These are phyloP conservation scores for Naganishia friedmannii DNA, from an alignment of 768 basidiomycete genomes.

Conservation along the genomic window DNA sequence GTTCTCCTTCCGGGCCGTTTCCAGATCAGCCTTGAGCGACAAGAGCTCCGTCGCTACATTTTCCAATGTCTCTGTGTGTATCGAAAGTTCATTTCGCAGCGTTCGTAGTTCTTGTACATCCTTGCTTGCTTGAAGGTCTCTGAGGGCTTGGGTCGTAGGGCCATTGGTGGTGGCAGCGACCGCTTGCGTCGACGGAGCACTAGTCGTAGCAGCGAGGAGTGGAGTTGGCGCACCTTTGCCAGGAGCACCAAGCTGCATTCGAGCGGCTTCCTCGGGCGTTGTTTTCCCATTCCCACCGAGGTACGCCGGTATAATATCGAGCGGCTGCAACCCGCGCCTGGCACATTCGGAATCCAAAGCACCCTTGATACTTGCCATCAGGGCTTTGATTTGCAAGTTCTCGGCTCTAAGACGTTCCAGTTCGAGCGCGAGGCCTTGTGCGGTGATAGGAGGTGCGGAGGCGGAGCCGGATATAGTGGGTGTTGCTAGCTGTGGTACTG, in stretches of 20 bases:
- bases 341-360: background rate
- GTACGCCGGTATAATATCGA: background rate
- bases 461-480: no score
- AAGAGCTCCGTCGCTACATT: background rate
- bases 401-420: background rate
- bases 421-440: background rate
- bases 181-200: background rate
- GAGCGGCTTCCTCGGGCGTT: background rate
- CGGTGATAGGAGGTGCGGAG: background rate
- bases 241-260: background rate
- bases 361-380: background rate
- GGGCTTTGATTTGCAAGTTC: background rate
- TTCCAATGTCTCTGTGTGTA: background rate
- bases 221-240: no score
- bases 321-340: background rate
- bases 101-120: background rate
- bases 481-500: no score
- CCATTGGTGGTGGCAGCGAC: background rate
- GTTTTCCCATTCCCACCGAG: background rate
- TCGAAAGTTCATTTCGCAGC: no score
- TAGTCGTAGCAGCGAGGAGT: background rate
- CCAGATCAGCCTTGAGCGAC: background rate
- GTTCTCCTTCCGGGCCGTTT: slow-evolving; percentile 5
- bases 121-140: background rate
- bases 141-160: background rate